Base-by-base conservation (phyloP, 257 asterid species). In the Fraxinus cuspidata region DNA sequence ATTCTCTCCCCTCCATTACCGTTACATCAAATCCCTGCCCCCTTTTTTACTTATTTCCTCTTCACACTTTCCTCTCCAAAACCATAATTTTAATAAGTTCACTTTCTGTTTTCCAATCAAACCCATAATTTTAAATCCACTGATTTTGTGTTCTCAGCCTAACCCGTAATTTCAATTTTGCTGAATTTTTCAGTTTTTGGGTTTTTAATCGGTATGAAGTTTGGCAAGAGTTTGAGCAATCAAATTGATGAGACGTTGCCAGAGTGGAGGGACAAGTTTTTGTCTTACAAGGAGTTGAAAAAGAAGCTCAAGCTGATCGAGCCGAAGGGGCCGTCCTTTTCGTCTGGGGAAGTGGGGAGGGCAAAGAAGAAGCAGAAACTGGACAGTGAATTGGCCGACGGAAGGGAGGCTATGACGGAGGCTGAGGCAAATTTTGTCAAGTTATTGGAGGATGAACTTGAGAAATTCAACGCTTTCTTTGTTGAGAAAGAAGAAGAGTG, bases 211-310 rank as follows among this genome's bases (percentile, higher is more conserved):
- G 63, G 1, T 12, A 94, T 94, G 98, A 94, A 94, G 80, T 94
- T 94, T 49, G 99, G 99, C 4, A 94, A 94, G 87, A 92, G 96
- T 68, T 71, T 94, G 83, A 94, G 92, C 81, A 88, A 86, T 67
- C 99, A 94, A 89, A 94, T 92, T 53, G 99, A 94, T 83, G 93
- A 91, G 81, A 94, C 97, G 65, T 81, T 94, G 71, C 99, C 99
- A 16, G 97, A 92, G 81, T 94, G 99, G 99, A 83, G 97, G 69
- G 99, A 92, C 87, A 94, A 94, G 86, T 94, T 94, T 72, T 63
- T 94, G 74, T 88, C 96, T 4, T 94, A 94, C 83, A 94, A 94
- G 90, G 99, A 92, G 77, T 87, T 94, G 78, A 94, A 94, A 89
- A 92, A 94, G 79, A 86, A 85, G 73, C 90, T 94, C 73, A 94